Percentiles rank a stretch among this genome's conserved stretches.
phyloP scores from a whole-genome alignment of 352 stramenopile genomes.

The Phytophthora meadii region DNA sequence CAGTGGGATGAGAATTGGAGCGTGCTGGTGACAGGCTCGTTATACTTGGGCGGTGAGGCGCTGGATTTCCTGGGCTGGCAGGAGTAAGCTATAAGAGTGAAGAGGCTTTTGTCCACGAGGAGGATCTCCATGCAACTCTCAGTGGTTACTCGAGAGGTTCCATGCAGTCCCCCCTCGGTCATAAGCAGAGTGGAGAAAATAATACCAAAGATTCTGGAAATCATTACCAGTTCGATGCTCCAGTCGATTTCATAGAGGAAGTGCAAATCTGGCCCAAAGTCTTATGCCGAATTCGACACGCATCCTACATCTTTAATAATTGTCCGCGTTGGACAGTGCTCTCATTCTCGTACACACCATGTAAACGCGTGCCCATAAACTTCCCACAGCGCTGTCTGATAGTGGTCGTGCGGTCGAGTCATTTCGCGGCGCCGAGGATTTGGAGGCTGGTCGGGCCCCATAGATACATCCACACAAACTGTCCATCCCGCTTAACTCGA shows the following conservation, averaged over 20 bases:
- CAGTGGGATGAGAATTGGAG: constrained; percentile 51
- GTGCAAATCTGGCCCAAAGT: constrained; percentile 41
- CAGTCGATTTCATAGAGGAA: no score
- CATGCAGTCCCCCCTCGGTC: constrained; percentile 27
- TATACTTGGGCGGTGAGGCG: constrained; percentile 76
- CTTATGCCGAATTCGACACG: constrained; percentile 26
- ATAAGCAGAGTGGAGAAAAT: no score
- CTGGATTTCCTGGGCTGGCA: constrained; percentile 71
- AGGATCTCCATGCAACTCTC: constrained; percentile 41
- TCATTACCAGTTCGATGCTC: background rate
- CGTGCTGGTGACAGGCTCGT: constrained; percentile 77
- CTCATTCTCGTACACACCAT: background rate
- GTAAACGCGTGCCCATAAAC: constrained; percentile 13
- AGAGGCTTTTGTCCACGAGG: background rate
- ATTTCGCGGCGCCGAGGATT: constrained; percentile 9
- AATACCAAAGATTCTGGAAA: background rate
- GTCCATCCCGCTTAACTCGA: constrained; percentile 24
- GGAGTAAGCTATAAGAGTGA: constrained; percentile 42
- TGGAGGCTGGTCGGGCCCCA: constrained; percentile 14
- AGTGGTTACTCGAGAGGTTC: constrained; percentile 26
- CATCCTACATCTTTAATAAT: constrained; percentile 16
- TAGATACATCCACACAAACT: constrained; percentile 10
- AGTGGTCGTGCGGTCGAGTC: constrained; percentile 6
- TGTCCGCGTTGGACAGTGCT: constrained; percentile 7
- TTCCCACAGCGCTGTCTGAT: background rate